A percentile compares a stretch with the other conserved stretches of the same genome.
These are phyloP conservation scores for Choiromyces venosus DNA, from an alignment of 495 filamentous ascomycete species.

Conservation along the genomic window DNA sequence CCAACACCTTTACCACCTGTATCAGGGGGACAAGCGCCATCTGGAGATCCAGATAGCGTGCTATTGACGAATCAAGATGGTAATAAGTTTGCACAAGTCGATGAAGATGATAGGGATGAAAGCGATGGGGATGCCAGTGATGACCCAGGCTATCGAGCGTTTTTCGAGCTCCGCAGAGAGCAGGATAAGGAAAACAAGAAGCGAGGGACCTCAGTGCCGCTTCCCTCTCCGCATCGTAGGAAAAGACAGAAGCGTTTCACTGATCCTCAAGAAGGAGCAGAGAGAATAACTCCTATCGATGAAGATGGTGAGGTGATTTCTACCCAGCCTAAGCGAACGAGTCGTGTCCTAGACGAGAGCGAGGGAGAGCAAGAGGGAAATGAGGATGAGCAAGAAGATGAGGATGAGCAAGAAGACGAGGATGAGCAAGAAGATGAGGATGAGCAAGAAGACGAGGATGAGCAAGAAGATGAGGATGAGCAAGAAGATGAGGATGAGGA, in stretches of 20 bases:
- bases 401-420: not conserved
- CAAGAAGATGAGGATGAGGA: not conserved
- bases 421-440: slow-evolving; percentile 13
- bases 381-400: slow-evolving; percentile 6
- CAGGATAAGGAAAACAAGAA: slow-evolving; percentile 31
- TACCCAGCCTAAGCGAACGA: not conserved
- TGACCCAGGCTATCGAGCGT: not conserved
- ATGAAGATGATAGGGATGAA: not conserved
- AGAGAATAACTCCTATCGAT: slow-evolving; percentile 22
- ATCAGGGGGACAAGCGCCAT: not conserved
- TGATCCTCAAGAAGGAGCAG: slow-evolving; percentile 25
- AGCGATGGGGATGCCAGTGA: not conserved
- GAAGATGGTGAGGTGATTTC: slow-evolving; percentile 1
- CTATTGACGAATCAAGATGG: not conserved
- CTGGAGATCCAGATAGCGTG: not conserved
- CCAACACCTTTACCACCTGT: not conserved
- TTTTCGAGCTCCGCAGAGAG: not conserved
- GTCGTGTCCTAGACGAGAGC: not conserved
- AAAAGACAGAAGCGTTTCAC: slow-evolving; percentile 24
- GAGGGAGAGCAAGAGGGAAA: slow-evolving; percentile 7
- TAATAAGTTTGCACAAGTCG: not conserved
- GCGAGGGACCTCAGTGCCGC: slow-evolving; percentile 10
- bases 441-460: slow-evolving; percentile 12
- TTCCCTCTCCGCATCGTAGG: slow-evolving; percentile 9
- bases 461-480: not conserved